These are phyloP conservation scores for Apophysomyces elegans DNA, from an alignment of 371 early-diverging fungal genomes.

Conservation along the genomic window DNA sequence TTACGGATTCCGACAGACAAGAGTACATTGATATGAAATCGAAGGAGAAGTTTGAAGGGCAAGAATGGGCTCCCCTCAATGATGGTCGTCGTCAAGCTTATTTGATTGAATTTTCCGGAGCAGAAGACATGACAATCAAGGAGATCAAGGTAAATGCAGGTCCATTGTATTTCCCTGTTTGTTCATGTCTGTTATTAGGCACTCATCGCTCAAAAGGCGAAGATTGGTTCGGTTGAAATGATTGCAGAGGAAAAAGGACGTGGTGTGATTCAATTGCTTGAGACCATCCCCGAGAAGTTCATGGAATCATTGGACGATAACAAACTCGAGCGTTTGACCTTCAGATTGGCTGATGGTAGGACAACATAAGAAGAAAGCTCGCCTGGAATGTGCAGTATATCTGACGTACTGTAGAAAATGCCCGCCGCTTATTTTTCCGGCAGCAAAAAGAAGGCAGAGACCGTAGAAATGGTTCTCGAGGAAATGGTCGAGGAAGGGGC, in stretches of 20 bases:
- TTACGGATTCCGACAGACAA: constrained; percentile 13
- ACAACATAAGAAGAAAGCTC: not conserved
- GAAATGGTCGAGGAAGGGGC: constrained; percentile 26
- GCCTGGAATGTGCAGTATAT: not conserved
- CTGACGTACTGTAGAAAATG: constrained; percentile 14
- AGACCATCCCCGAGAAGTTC: constrained; percentile 40
- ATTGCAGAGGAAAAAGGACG: constrained; percentile 16
- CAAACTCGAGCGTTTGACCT: constrained; percentile 29
- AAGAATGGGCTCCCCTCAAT: constrained; percentile 9
- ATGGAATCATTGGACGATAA: constrained; percentile 31
- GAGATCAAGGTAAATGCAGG: constrained; percentile 34
- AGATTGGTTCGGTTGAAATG: constrained; percentile 19
- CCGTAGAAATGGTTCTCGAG: constrained; percentile 16
- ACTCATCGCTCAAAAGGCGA: constrained; percentile 1
- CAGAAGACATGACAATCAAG: constrained; percentile 21
- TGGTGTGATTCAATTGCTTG: constrained; percentile 40
- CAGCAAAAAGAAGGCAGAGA: constrained; percentile 24
- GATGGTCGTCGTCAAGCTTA: constrained; percentile 7
- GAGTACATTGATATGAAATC: constrained; percentile 50
- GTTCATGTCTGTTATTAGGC: not conserved
- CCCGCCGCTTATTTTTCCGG: constrained; percentile 26
- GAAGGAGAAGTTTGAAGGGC: constrained; percentile 35
- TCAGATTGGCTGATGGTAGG: constrained; percentile 27
- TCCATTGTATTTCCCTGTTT: not conserved
- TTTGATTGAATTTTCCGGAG: constrained; percentile 41